Conservation (phyloP, 495 filamentous ascomycete species). For the Neurospora sp. region DNA sequence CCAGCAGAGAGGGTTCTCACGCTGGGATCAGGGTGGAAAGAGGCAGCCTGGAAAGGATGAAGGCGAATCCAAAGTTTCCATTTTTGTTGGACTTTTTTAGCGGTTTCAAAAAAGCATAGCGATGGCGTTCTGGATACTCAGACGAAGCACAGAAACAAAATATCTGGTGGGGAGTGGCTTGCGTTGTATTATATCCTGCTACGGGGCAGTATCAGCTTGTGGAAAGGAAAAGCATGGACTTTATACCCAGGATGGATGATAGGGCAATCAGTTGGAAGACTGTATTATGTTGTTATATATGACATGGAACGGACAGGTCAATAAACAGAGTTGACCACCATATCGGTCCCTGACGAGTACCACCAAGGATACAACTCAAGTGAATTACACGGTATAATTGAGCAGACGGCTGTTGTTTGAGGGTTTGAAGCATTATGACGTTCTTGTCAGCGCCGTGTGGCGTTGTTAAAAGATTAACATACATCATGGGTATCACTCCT, state of each 20-base stretch:
- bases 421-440: background rate
- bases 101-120: slow-evolving; percentile 14
- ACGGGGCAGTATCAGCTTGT: background rate
- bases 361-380: background rate
- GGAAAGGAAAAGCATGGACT: background rate
- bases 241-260: background rate
- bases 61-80: background rate
- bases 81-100: background rate
- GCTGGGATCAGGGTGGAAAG: background rate
- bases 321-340: background rate
- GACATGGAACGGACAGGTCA: background rate
- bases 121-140: slow-evolving; percentile 15
- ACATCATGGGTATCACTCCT: background rate
- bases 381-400: background rate
- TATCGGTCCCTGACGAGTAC: no score
- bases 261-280: background rate
- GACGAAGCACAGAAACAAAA: background rate
- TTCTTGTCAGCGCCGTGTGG: background rate
- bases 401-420: background rate
- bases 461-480: background rate
- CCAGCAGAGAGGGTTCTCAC: background rate
- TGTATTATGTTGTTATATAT: background rate
- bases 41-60: background rate
- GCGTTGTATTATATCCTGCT: background rate
- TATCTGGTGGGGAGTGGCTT: background rate